A percentile compares a stretch with the other conserved stretches of the same genome.
Evolutionary conservation across 208 protist genomes (phyloP).

Genomic region (Trichomonas tenax): DNA sequence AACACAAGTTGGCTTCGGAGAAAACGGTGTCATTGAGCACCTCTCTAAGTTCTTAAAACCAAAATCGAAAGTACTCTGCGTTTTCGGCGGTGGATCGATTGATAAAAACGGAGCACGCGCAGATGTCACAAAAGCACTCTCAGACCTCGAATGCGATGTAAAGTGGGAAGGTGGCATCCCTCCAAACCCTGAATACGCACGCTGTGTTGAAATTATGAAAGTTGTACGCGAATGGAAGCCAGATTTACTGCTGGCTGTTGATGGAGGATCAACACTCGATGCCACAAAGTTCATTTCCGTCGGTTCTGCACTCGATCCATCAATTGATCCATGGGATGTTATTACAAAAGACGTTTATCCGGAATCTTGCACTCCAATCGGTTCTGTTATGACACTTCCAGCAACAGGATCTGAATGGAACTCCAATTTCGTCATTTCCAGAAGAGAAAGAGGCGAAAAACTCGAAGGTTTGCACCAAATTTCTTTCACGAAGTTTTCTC

Average conservation of each 20-base stretch:
- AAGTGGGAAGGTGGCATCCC: background rate
- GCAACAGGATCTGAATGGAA: background rate
- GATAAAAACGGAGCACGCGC: background rate
- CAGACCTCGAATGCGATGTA: background rate
- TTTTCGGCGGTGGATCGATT: no score
- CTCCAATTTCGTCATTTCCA: background rate
- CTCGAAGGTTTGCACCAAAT: background rate
- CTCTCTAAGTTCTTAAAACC: background rate
- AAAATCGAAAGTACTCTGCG: background rate
- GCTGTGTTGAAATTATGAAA: background rate
- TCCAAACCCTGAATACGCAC: background rate
- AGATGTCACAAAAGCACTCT: background rate
- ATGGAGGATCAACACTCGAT: background rate
- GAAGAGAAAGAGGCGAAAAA: background rate
- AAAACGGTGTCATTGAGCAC: background rate
- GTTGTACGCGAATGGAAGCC: background rate
- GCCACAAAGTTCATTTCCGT: no score
- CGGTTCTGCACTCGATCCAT: no score
- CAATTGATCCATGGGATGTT: no score
- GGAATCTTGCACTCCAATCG: no score
- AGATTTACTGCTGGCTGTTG: background rate
- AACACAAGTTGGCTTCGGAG: no score
- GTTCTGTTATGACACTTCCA: no score
- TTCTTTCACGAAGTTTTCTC: background rate
- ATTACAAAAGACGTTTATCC: no score